Percentiles rank a stretch among this genome's conserved stretches.
Conservation (phyloP, 2,329 filamentous ascomycete genomes). For the Fusarium subglutinans region DNA sequence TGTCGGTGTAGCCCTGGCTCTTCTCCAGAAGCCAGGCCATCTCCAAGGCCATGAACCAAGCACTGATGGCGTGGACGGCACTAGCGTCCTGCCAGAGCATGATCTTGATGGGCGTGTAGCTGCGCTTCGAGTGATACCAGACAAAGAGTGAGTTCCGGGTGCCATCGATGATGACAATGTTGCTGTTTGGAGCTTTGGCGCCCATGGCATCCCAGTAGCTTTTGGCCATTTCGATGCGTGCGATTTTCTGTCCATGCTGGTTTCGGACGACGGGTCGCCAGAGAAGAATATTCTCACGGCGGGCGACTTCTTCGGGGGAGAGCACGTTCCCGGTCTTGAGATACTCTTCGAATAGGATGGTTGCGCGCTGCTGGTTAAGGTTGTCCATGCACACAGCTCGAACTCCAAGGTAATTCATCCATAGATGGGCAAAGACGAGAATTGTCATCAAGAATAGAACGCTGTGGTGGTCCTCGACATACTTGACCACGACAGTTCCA, state of each 20-base stretch:
- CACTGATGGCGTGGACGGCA: conserved; percentile 45
- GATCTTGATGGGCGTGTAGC: conserved; percentile 46
- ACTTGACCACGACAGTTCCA: conserved; percentile 82
- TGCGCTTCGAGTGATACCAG: conserved; percentile 32
- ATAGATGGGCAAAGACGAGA: conserved; percentile 80
- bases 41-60: conserved; percentile 52
- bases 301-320: conserved; percentile 71
- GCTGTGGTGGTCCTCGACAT: conserved; percentile 73
- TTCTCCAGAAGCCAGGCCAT: conserved; percentile 47
- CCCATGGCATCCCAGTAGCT: conserved; percentile 53
- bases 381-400: conserved; percentile 83
- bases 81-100: conserved; percentile 47
- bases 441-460: conserved; percentile 79
- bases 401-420: conserved; percentile 88
- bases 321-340: conserved; percentile 62
- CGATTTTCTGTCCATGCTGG: conserved; percentile 37
- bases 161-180: conserved; percentile 44
- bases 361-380: conserved; percentile 87
- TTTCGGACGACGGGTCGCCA: conserved; percentile 49
- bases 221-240: conserved; percentile 53
- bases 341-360: conserved; percentile 74
- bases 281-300: conserved; percentile 70
- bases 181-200: conserved; percentile 13
- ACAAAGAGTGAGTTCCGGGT: conserved; percentile 44
- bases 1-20: conserved; percentile 31